These are phyloP conservation scores for Claviceps purpurea DNA, from an alignment of 2,329 filamentous ascomycete genomes.

Conservation along the genomic window DNA sequence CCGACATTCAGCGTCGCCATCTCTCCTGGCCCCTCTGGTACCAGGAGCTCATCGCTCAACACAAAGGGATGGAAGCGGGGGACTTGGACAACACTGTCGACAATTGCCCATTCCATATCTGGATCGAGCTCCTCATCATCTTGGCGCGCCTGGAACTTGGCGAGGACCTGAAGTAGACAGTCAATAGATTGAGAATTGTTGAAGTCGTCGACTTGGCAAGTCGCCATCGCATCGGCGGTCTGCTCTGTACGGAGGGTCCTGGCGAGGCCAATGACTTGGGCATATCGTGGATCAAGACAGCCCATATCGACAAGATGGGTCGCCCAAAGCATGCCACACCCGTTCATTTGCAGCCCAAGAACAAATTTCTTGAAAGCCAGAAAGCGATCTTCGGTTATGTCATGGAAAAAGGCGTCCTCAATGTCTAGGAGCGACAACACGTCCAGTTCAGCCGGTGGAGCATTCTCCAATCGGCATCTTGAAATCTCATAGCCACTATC, in stretches of 20 bases:
- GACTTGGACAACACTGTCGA: neutral
- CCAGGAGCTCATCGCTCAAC: neutral
- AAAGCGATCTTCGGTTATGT: slow-evolving; percentile 4
- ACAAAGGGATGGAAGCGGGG: neutral
- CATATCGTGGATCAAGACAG: slow-evolving; percentile 16
- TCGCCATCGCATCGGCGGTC: slow-evolving; percentile 11
- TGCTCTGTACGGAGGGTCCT: slow-evolving; percentile 17
- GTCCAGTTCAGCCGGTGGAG: neutral
- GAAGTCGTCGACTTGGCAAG: slow-evolving; percentile 13
- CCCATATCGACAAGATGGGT: slow-evolving; percentile 13
- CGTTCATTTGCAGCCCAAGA: neutral
- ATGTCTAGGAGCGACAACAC: neutral
- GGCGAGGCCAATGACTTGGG: slow-evolving; percentile 12
- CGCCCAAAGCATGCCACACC: slow-evolving; percentile 15
- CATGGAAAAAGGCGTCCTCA: slow-evolving; percentile 5
- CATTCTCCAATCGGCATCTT: neutral
- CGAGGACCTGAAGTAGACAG: neutral
- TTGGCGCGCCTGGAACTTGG: neutral
- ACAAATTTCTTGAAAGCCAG: slow-evolving; percentile 4
- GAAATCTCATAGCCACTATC: neutral
- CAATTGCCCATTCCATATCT: slow-evolving; percentile 2
- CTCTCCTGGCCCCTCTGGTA: neutral
- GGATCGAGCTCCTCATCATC: neutral
- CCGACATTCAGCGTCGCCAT: neutral
- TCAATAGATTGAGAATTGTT: neutral